These are phyloP conservation scores for Melastoma candidum DNA, from an alignment of 441 rosid genomes.

Conservation along the genomic window DNA sequence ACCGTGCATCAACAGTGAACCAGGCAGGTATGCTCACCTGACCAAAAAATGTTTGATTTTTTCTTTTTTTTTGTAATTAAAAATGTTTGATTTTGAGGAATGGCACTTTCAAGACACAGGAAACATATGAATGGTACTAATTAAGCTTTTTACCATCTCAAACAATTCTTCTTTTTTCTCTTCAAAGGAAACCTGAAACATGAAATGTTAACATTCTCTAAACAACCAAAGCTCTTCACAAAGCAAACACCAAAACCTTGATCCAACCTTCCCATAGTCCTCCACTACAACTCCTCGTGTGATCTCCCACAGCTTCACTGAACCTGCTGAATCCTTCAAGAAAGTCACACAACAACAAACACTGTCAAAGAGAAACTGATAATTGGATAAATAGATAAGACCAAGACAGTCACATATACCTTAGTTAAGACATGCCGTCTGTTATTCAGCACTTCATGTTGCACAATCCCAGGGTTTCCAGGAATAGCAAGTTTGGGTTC, in stretches of 20 bases:
- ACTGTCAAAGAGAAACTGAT: not conserved
- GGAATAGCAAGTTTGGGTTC: constrained; percentile 67
- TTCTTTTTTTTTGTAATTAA: not conserved
- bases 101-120: not conserved
- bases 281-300: constrained; percentile 76
- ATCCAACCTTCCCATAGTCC: constrained; percentile 84
- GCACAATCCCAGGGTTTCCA: constrained; percentile 88
- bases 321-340: constrained; percentile 78
- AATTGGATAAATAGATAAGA: constrained; percentile 1
- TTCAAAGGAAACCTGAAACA: constrained; percentile 70
- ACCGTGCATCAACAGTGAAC: constrained; percentile 95
- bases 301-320: constrained; percentile 95
- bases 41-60: constrained; percentile 9
- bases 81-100: not conserved
- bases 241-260: constrained; percentile 3
- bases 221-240: not conserved
- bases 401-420: constrained; percentile 30
- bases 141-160: constrained; percentile 64
- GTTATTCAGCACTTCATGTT: constrained; percentile 92
- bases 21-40: constrained; percentile 99
- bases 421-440: constrained; percentile 94
- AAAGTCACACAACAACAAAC: constrained; percentile 2
- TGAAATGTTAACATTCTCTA: constrained; percentile 10
- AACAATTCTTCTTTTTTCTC: constrained; percentile 83
- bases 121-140: constrained; percentile 1